Conservation (phyloP, 2,329 filamentous ascomycete genomes). For the Chaetomiaceae sp. region DNA sequence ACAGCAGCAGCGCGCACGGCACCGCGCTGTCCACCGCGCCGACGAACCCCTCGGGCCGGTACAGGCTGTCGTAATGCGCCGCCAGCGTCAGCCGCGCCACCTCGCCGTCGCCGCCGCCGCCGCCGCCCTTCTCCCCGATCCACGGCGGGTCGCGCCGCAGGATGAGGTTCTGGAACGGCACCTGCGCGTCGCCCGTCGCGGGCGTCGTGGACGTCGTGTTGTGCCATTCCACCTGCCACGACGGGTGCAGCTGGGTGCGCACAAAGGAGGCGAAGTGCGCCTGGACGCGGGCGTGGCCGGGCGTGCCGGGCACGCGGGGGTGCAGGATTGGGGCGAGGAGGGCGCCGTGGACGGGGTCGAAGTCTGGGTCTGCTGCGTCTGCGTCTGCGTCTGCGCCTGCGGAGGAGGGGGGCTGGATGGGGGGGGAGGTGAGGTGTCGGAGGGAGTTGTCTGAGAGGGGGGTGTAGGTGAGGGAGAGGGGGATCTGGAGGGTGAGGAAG, state of each 20-base stretch:
- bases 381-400: constrained; percentile 64
- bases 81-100: constrained; percentile 79
- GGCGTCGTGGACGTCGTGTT: constrained; percentile 88
- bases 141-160: constrained; percentile 85
- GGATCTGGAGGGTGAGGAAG: not conserved
- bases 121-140: constrained; percentile 40
- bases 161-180: constrained; percentile 86
- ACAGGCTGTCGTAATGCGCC: constrained; percentile 89
- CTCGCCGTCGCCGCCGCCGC: constrained; percentile 59
- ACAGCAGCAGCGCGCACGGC: constrained; percentile 90
- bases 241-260: constrained; percentile 59
- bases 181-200: constrained; percentile 60
- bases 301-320: constrained; percentile 82
- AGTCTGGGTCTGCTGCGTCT: constrained; percentile 67
- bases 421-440: constrained; percentile 35
- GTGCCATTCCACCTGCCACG: constrained; percentile 78
- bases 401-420: not conserved
- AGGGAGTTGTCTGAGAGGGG: constrained; percentile 72
- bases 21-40: constrained; percentile 92
- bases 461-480: constrained; percentile 35
- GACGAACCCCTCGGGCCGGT: constrained; percentile 77
- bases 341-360: constrained; percentile 66
- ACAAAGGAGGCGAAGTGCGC: constrained; percentile 86
- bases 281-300: constrained; percentile 67
- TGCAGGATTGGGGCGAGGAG: constrained; percentile 83